phyloP scores from a whole-genome alignment of 148 eudicot species.

The Spergularia bocconei region DNA sequence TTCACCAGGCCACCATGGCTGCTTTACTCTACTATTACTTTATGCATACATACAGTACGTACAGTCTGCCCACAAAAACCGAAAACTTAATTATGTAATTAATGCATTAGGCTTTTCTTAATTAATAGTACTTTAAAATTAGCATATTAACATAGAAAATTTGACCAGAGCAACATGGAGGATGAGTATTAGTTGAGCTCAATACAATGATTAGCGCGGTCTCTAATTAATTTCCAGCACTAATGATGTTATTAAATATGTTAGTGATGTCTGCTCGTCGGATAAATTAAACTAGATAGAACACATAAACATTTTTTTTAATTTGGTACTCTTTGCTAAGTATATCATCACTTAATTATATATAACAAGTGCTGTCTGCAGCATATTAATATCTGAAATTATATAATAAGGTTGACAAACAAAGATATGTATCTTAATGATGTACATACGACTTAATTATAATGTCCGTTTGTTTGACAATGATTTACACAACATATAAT shows the following conservation, averaged over 20 bases:
- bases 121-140: background rate
- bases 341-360: background rate
- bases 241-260: background rate
- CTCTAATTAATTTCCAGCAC: background rate
- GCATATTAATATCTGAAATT: constrained; percentile 4
- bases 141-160: background rate
- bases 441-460: background rate
- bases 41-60: too few species aligned
- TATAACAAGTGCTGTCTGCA: background rate
- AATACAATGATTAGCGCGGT: background rate
- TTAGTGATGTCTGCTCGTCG: background rate
- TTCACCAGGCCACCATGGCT: too few species aligned
- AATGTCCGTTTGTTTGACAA: background rate
- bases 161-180: constrained; percentile 7
- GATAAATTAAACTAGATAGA: too few species aligned
- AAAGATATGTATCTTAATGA: constrained; percentile 13
- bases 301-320: too few species aligned
- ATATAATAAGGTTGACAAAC: background rate
- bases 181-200: constrained; percentile 2
- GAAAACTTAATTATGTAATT: too few species aligned
- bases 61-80: too few species aligned
- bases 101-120: too few species aligned
- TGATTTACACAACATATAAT: background rate
- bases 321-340: background rate
- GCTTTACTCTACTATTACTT: too few species aligned